Conservation (phyloP, 2,329 filamentous ascomycete genomes). For the Tolypocladium guangdongense region DNA sequence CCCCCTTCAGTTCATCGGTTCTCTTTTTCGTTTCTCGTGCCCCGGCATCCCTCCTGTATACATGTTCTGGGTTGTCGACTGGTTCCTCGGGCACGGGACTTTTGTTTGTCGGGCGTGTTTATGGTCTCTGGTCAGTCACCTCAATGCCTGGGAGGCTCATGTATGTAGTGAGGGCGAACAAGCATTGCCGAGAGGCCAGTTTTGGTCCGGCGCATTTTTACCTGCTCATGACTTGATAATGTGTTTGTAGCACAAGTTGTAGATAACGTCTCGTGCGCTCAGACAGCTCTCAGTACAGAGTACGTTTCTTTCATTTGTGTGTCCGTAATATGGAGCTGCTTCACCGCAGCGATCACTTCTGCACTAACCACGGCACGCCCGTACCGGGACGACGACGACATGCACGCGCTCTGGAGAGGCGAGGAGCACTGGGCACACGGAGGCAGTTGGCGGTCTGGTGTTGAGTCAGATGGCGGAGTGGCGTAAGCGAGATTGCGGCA, state of each 20-base stretch:
- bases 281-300: background rate
- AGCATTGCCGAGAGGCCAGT: conserved; percentile 26
- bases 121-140: conserved; percentile 22
- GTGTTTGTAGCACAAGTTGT: background rate
- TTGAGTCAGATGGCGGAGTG: background rate
- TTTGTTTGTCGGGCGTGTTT: conserved; percentile 23
- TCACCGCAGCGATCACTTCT: background rate
- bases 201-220: conserved; percentile 22
- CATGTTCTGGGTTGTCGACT: background rate
- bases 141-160: conserved; percentile 15
- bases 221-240: background rate
- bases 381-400: too few relatives aligned
- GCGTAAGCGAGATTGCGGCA: background rate
- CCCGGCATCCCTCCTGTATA: background rate
- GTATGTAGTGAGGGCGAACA: conserved; percentile 16
- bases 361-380: too few relatives aligned
- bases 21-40: conserved; percentile 6
- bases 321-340: background rate
- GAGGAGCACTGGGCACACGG: background rate
- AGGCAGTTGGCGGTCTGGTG: background rate
- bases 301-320: background rate
- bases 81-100: background rate
- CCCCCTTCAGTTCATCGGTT: conserved; percentile 7
- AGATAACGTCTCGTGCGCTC: background rate
- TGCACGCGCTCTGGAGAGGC: background rate